A percentile compares a stretch with the other conserved stretches of the same genome.
Evolutionary conservation across 768 basidiomycete genomes (phyloP).

Genomic region (Leccinum variicolor): DNA sequence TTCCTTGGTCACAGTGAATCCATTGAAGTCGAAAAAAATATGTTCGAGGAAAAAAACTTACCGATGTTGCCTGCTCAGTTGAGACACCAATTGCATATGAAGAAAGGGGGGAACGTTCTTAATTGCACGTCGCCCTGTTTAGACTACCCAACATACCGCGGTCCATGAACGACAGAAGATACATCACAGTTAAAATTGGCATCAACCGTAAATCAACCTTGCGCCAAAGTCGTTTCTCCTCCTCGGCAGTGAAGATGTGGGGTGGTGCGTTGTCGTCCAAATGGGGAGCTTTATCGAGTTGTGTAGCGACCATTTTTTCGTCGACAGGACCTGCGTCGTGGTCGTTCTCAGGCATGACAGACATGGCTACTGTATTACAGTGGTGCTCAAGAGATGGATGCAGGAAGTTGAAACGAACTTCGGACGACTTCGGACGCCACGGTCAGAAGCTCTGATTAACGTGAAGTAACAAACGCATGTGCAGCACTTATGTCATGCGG

Average conservation of each 20-base stretch:
- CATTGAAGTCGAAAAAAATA: background rate
- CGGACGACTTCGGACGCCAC: background rate
- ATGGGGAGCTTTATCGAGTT: background rate
- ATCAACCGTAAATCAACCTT: slow-evolving; percentile 58
- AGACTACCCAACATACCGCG: slow-evolving; percentile 38
- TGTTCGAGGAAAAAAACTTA: slow-evolving; percentile 15
- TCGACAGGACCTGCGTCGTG: background rate
- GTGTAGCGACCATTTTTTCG: background rate
- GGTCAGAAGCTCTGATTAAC: background rate
- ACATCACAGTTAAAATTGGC: slow-evolving; percentile 58
- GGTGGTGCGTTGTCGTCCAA: background rate
- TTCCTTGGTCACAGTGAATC: slow-evolving; percentile 35
- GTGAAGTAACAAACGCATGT: background rate
- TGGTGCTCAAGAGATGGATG: background rate
- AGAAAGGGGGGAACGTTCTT: background rate
- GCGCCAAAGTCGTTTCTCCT: slow-evolving; percentile 53
- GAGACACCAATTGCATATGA: background rate
- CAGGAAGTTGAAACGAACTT: background rate
- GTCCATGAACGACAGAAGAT: slow-evolving; percentile 63
- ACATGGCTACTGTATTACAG: background rate
- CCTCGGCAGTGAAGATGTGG: slow-evolving; percentile 22
- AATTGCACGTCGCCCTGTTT: background rate
- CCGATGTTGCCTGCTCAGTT: slow-evolving; percentile 53
- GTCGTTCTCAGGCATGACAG: background rate
- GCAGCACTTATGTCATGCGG: background rate